phyloP scores from a whole-genome alignment of 257 asterid species.

The Anisodus tanguticus region DNA sequence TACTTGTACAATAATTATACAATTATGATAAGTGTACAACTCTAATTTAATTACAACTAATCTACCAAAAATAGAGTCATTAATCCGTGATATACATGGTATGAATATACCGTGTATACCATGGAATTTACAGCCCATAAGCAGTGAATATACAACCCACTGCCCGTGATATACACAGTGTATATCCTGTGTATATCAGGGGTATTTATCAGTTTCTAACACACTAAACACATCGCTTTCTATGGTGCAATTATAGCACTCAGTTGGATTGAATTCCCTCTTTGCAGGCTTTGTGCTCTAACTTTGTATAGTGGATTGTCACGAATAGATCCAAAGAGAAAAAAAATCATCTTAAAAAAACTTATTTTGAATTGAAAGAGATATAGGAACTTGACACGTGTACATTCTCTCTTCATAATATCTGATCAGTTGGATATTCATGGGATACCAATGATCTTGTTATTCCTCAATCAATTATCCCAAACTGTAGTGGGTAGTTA shows the following conservation, averaged over 20 bases:
- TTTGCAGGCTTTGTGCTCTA: not conserved
- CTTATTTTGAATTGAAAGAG: not conserved
- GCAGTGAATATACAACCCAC: too few species aligned
- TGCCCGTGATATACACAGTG: too few species aligned
- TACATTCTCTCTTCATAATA: not conserved
- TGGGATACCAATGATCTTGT: not conserved
- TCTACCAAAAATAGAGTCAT: too few species aligned
- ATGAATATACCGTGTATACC: too few species aligned
- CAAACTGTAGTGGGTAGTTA: constrained; percentile 4
- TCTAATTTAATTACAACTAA: too few species aligned
- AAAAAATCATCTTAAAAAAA: not conserved
- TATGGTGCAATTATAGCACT: not conserved
- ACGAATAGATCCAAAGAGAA: not conserved
- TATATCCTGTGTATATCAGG: too few species aligned
- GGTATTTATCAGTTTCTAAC: not conserved
- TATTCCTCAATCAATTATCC: not conserved
- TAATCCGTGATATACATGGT: too few species aligned
- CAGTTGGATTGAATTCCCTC: not conserved
- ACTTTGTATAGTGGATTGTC: not conserved
- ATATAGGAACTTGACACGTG: not conserved
- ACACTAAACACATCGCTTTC: not conserved
- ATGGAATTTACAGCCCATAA: too few species aligned
- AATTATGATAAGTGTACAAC: too few species aligned
- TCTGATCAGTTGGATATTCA: not conserved
- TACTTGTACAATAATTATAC: too few species aligned